These are phyloP conservation scores for Ceratocystis cubensis DNA, from an alignment of 2,329 filamentous ascomycete species.

Conservation along the genomic window DNA sequence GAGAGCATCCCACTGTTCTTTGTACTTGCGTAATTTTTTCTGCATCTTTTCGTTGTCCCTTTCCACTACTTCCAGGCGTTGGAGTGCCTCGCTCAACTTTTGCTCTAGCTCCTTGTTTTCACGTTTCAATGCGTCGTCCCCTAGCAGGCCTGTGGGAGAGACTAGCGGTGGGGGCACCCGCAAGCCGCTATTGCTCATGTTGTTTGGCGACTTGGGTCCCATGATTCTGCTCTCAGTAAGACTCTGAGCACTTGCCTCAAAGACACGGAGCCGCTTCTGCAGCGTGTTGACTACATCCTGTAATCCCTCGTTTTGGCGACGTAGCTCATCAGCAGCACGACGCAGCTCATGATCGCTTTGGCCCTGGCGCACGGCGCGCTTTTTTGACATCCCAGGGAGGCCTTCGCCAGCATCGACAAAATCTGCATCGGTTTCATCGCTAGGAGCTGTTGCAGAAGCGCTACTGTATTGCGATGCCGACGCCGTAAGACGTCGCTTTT, in stretches of 20 bases:
- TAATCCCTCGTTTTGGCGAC: slow-evolving; percentile 74
- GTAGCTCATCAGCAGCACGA: slow-evolving; percentile 59
- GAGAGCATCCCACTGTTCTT: slow-evolving; percentile 49
- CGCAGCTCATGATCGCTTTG: slow-evolving; percentile 45
- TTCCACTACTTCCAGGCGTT: slow-evolving; percentile 55
- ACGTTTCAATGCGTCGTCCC: slow-evolving; percentile 32
- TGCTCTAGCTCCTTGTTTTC: slow-evolving; percentile 56
- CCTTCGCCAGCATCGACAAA: slow-evolving; percentile 76
- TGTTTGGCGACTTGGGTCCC: slow-evolving; percentile 41
- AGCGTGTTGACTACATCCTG: slow-evolving; percentile 78
- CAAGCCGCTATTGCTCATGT: slow-evolving; percentile 24
- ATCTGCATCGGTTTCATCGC: slow-evolving; percentile 62
- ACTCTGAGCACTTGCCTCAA: slow-evolving; percentile 83
- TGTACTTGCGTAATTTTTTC: slow-evolving; percentile 44
- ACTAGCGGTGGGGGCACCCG: slow-evolving; percentile 19
- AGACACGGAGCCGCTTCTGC: slow-evolving; percentile 76
- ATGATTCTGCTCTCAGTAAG: slow-evolving; percentile 71
- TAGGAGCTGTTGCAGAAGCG: slow-evolving; percentile 31
- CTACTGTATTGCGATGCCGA: slow-evolving; percentile 37
- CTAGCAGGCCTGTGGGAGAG: slow-evolving; percentile 12
- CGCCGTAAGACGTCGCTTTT: slow-evolving; percentile 46
- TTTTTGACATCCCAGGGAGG: slow-evolving; percentile 17
- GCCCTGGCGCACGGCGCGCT: slow-evolving; percentile 33
- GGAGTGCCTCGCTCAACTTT: slow-evolving; percentile 43
- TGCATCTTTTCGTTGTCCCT: slow-evolving; percentile 44